Evolutionary conservation across 306 rosid genomes (phyloP), one percentile per base, ranked within the genome.

Genomic region (Pyrus betulifolia): DNA sequence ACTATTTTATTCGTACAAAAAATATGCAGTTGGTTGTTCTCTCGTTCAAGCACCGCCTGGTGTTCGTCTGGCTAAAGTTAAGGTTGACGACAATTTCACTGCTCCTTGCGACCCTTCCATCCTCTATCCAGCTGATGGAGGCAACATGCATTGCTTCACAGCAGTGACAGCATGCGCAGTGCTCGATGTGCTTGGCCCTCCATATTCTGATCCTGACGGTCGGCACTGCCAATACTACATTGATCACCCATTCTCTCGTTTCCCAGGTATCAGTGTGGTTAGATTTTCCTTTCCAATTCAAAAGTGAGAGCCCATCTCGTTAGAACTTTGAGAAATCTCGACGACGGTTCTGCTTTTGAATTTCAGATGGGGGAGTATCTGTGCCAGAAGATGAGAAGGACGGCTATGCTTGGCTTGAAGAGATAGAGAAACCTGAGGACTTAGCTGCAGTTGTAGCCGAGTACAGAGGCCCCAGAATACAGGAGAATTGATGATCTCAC

Each of bases 111-210:
- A 85, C 75, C 71, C 98, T 5, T 88, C 93, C 35, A 91, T 95
- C 79, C 91, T 95, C 17, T 95, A 88, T 72, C 99, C 99, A 0
- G 86, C 91, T 2, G 97, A 92, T 55, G 99, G 99, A 17, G 99
- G 99, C 49, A 95, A 95, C 87, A 59, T 95, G 91, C 99, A 95
- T 73, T 82, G 93, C 85, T 92, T 95, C 93, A 95, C 93, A 4
- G 99, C 97, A 4, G 90, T 95, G 87, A 92, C 97, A 6, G 93
- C 98, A 0, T 95, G 99, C 38, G 98, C 97, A 1, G 86, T 95
- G 80, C 85, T 95, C 1, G 99, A 95, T 69, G 99, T 95, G 74
- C 96, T 92, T n/a, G 99, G 99, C 46, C 99, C 99, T 7, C 99
- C 99, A 1, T 95, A 95, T 83, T 84, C 86, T 5, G 96, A 92